Evolutionary conservation across 2,329 filamentous ascomycete genomes (phyloP), one percentile per base, ranked within the genome.

Genomic region (Aspergillus tubingensis): DNA sequence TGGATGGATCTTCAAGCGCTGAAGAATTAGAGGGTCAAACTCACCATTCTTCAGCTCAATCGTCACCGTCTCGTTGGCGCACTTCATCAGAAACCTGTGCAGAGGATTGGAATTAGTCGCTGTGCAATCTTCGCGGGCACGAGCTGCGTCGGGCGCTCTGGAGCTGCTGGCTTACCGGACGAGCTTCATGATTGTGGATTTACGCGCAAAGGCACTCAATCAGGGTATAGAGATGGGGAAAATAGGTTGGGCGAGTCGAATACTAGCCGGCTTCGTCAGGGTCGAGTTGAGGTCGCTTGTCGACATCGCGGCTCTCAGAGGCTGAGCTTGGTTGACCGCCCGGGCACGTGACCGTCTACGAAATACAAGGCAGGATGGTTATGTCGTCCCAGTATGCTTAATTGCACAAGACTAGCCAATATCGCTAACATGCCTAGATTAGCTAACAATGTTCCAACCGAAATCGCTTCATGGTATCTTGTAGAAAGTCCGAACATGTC

Each of bases 1-100:
- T 19, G 27, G 19, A 51, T 15, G n/a, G 49, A 44, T 11, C 11
- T 36, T 57, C 32, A 52, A 54, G 38, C 27, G 10, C 27, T 30
- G 27, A 11, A 30, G 27, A 1, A 23, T 21, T 30, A 47, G 32
- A 8, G 10, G 48, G 69, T 76, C 47, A 83, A 94, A 70, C 77
- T 49, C 83, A 95, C 93, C 95, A 86, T 98, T 98, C 80, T 99
- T 99, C 69, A 99, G 85, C 80, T 99, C 95, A 78, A 99, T 91
- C 48, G 94, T 98, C 72, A 98, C 95, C 72, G 95, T 96, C 83
- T 99, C 95, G 80, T 97, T 98, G 79, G 91, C 88, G 80, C 94
- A 98, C 85, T 99, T 99, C 94, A 98, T 98, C 71, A 99, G 84
- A 79, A 99, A 99, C 78, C 95, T 98, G 58, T 73, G 32, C 32